phyloP scores from a whole-genome alignment of 2,329 filamentous ascomycete genomes.

The Cercospora brassicicola region DNA sequence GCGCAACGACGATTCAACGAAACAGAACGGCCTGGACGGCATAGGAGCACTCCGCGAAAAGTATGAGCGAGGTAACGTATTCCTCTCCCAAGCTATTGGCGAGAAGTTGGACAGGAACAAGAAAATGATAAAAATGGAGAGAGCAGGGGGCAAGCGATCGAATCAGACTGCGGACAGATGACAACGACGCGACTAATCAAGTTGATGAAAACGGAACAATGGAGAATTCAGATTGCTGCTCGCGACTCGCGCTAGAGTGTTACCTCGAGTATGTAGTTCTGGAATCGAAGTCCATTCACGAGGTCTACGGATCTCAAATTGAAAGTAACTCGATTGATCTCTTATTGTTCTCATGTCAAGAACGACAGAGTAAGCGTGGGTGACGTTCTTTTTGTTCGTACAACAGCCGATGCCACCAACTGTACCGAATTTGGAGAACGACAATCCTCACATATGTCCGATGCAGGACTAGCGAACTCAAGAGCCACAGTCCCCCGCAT shows the following conservation, averaged over 20 bases:
- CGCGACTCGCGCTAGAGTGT: not conserved
- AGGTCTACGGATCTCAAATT: conserved; percentile 27
- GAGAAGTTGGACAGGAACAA: not conserved
- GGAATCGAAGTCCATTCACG: conserved; percentile 22
- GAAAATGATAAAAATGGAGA: conserved; percentile 2
- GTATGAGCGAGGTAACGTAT: conserved; percentile 7
- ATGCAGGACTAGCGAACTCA: not conserved
- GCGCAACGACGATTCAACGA: not conserved
- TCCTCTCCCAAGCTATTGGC: conserved; percentile 1
- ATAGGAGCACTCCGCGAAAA: not conserved
- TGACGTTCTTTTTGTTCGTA: not conserved
- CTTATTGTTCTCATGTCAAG: not conserved
- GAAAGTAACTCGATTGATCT: not conserved
- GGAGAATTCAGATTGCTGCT: not conserved
- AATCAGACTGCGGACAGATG: not conserved
- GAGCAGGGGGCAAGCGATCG: not conserved
- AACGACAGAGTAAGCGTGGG: not conserved
- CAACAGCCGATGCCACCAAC: not conserved
- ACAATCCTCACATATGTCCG: not conserved
- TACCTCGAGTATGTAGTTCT: conserved; percentile 17
- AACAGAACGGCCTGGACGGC: not conserved
- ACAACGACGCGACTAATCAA: not conserved
- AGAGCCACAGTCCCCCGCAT: not conserved
- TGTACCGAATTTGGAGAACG: not conserved
- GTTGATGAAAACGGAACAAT: not conserved